Evolutionary conservation across 129 eudicot species (phyloP).

Genomic region (Artemisia tridentata): DNA sequence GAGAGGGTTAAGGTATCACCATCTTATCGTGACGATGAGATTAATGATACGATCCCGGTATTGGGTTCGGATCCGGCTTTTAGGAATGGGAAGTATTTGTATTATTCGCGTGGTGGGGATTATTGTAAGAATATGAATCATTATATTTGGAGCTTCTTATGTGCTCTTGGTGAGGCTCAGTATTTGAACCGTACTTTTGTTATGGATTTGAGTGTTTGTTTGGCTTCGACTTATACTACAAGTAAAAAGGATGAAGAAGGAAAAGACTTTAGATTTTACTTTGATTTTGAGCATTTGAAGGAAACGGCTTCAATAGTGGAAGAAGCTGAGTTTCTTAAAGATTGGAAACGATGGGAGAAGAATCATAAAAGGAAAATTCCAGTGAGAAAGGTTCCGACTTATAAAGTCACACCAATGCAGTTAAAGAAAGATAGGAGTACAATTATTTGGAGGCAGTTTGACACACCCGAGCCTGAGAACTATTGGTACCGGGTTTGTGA

Average conservation of each 20-base stretch:
- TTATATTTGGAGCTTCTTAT: slow-evolving; percentile 90
- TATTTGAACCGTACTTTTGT: slow-evolving; percentile 87
- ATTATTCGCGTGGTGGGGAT: slow-evolving; percentile 95
- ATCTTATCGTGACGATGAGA: slow-evolving; percentile 61
- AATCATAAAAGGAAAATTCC: slow-evolving; percentile 65
- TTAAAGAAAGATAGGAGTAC: slow-evolving; percentile 75
- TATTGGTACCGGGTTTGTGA: slow-evolving; percentile 98
- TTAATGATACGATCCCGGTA: slow-evolving; percentile 77
- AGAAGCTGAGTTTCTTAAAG: slow-evolving; percentile 71
- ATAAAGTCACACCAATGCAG: slow-evolving; percentile 85
- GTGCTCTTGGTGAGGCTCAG: slow-evolving; percentile 95
- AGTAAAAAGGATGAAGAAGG: slow-evolving; percentile 89
- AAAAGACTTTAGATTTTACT: slow-evolving; percentile 87
- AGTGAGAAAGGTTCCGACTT: slow-evolving; percentile 65
- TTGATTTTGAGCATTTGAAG: slow-evolving; percentile 95
- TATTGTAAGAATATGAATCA: slow-evolving; percentile 97
- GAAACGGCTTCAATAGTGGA: slow-evolving; percentile 78
- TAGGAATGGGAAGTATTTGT: slow-evolving; percentile 76
- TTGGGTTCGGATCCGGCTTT: slow-evolving; percentile 66
- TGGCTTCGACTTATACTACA: slow-evolving; percentile 60
- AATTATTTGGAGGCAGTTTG: slow-evolving; percentile 88
- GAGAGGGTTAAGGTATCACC: slow-evolving; percentile 40
- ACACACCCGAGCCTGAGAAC: slow-evolving; percentile 92
- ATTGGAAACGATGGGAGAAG: slow-evolving; percentile 88
- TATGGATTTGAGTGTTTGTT: slow-evolving; percentile 86